phyloP scores from a whole-genome alignment of 371 early-diverging fungal species.

The Blastocladiella emersonii region DNA sequence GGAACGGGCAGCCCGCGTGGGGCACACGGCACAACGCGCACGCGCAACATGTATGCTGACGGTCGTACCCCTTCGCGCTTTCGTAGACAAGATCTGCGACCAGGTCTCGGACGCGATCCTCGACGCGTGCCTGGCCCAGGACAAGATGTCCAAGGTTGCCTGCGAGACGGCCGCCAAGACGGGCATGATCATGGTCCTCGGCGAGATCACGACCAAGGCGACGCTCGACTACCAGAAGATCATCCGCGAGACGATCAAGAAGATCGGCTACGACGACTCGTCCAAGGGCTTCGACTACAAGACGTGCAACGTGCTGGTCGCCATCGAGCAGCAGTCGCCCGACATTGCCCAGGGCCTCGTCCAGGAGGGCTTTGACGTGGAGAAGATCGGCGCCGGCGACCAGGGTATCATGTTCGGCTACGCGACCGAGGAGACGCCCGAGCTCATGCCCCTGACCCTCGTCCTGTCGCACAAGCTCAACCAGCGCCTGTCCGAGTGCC shows the following conservation, averaged over 20 bases:
- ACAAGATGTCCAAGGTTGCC: slow-evolving; percentile 96
- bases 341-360: slow-evolving; percentile 95
- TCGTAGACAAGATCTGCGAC: slow-evolving; percentile 97
- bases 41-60: too few relatives aligned
- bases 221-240: slow-evolving; percentile 94
- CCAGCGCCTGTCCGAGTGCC: slow-evolving; percentile 83
- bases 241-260: slow-evolving; percentile 91
- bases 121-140: slow-evolving; percentile 93
- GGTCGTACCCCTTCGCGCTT: too few relatives aligned
- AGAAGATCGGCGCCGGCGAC: slow-evolving; percentile 98
- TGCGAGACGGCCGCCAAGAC: slow-evolving; percentile 99
- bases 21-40: too few relatives aligned
- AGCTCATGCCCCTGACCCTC: slow-evolving; percentile 97
- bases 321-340: slow-evolving; percentile 98
- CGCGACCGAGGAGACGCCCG: slow-evolving; percentile 98
- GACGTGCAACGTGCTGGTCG: slow-evolving; percentile 96
- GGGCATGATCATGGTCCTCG: slow-evolving; percentile 98
- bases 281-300: slow-evolving; percentile 98
- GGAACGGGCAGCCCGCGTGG: too few relatives aligned
- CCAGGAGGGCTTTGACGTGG: slow-evolving; percentile 74
- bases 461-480: slow-evolving; percentile 95
- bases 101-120: slow-evolving; percentile 97
- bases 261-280: slow-evolving; percentile 96
- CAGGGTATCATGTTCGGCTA: slow-evolving; percentile 96
- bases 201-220: slow-evolving; percentile 98